These are phyloP conservation scores for Rhizopogon rudus DNA, from an alignment of 768 basidiomycete species.

Conservation along the genomic window DNA sequence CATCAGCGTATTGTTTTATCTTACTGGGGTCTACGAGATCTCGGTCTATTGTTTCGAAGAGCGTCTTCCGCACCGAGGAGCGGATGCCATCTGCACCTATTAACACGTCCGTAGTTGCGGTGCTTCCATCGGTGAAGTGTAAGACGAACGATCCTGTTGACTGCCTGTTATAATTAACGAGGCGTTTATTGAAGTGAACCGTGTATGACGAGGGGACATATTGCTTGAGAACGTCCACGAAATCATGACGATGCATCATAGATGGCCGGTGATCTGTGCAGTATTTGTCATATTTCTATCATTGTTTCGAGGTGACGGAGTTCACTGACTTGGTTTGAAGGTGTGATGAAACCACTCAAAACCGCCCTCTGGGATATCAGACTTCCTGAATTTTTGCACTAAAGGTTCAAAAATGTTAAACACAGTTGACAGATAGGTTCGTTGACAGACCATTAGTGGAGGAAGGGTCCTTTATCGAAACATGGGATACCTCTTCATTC, in stretches of 20 bases:
- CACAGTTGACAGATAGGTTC: neutral
- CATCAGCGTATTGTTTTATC: conserved; percentile 13
- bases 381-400: conserved; percentile 2
- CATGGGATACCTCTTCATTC: conserved; percentile 10
- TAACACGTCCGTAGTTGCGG: conserved; percentile 34
- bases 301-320: conserved; percentile 15
- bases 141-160: neutral
- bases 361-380: conserved; percentile 29
- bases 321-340: conserved; percentile 10
- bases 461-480: conserved; percentile 10
- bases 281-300: conserved; percentile 11
- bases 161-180: conserved; percentile 10
- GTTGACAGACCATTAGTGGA: conserved; percentile 1
- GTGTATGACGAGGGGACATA: conserved; percentile 14
- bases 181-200: conserved; percentile 14
- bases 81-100: conserved; percentile 43
- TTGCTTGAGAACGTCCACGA: conserved; percentile 14
- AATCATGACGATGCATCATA: conserved; percentile 17
- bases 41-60: conserved; percentile 13
- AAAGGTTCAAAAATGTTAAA: neutral
- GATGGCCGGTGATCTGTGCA: conserved; percentile 12
- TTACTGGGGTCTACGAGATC: neutral
- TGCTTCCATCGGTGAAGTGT: conserved; percentile 21
- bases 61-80: conserved; percentile 18
- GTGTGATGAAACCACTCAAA: conserved; percentile 21